Base-by-base conservation (phyloP, 129 eudicot genomes). In the Cynara cardunculus region DNA sequence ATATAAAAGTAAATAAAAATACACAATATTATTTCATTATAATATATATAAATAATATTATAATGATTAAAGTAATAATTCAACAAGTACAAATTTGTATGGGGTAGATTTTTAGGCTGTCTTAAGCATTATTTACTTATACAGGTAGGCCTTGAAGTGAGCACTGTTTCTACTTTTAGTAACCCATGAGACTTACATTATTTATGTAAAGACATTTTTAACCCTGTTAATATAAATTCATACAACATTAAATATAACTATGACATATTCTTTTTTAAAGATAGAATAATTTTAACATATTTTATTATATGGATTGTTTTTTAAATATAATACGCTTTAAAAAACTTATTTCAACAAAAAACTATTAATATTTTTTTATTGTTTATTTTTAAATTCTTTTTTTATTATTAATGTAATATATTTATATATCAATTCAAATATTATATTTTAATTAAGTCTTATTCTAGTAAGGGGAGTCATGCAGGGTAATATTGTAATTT, bases 161-260 rank as follows among this genome's bases (percentile, higher is more conserved):
- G 80, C 74, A 74, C 34, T 73, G 24, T 74, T 81, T 74, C 80
- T 27, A 49, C 74, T 81, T 81, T 81, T 74, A 73, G 84, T 26
- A 73, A 65, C 35, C 34, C 53, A 72, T 21, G 28, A 19, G 65
- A 56, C 65, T 56, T 56, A n/a, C 65, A 64, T 64, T 25, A 24
- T 34, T 34, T 39, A 62, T 22, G 12, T 19, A 64, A 53, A 79
- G 49, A 78, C 35, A 44, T 28, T 70, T 70, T 18, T 70, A 16
- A 68, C 34, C 53, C 34, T 32, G 1, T 22, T 12, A 22, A 32
- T 7, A 18, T 31, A 24, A 70, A 46, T 27, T 46, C 53, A 44
- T 11, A 64, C 65, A 56, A 56, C 7, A 56, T 56, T 56, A n/a
- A 56, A 56, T 56, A 56, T 56, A 16, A 12, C 3, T 41, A 41